Percentiles rank a stretch among this genome's conserved stretches.
Evolutionary conservation across 306 rosid genomes (phyloP).

Genomic region (Mimosa bimucronata): DNA sequence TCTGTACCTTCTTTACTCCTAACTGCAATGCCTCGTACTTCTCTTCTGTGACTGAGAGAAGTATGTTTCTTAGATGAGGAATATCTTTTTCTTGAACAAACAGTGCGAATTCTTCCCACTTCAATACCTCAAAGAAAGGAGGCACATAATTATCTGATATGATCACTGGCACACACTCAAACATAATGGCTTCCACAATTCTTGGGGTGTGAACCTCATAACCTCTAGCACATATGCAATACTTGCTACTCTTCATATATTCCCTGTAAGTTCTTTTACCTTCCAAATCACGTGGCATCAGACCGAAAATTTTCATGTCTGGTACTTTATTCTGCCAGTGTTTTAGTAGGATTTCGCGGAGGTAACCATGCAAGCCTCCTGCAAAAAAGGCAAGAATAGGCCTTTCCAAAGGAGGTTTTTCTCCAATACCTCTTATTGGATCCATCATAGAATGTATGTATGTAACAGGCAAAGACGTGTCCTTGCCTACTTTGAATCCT

Average conservation of each 20-base stretch:
- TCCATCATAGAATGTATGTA: constrained; percentile 59
- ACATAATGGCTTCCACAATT: constrained; percentile 69
- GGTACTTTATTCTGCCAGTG: constrained; percentile 73
- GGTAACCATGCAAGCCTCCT: constrained; percentile 77
- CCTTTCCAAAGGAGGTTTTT: constrained; percentile 68
- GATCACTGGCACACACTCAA: constrained; percentile 50
- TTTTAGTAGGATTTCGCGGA: constrained; percentile 68
- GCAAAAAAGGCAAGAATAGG: constrained; percentile 76
- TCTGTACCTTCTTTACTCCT: constrained; percentile 53
- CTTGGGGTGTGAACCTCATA: constrained; percentile 82
- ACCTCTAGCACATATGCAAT: constrained; percentile 87
- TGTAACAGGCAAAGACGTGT: constrained; percentile 78
- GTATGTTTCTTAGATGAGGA: constrained; percentile 63
- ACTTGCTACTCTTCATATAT: constrained; percentile 82
- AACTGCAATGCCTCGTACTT: constrained; percentile 57
- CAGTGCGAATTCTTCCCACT: constrained; percentile 25
- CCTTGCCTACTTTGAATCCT: constrained; percentile 82
- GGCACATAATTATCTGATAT: constrained; percentile 28
- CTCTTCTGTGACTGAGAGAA: constrained; percentile 71
- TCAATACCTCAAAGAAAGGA: constrained; percentile 27
- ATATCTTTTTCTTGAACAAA: constrained; percentile 50
- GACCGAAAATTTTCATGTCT: constrained; percentile 85
- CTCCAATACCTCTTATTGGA: constrained; percentile 58
- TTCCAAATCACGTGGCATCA: constrained; percentile 66
- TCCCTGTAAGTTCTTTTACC: constrained; percentile 71